These are phyloP conservation scores for Schizochytrium sp. DNA, from an alignment of 108 stramenopile genomes.

Conservation along the genomic window DNA sequence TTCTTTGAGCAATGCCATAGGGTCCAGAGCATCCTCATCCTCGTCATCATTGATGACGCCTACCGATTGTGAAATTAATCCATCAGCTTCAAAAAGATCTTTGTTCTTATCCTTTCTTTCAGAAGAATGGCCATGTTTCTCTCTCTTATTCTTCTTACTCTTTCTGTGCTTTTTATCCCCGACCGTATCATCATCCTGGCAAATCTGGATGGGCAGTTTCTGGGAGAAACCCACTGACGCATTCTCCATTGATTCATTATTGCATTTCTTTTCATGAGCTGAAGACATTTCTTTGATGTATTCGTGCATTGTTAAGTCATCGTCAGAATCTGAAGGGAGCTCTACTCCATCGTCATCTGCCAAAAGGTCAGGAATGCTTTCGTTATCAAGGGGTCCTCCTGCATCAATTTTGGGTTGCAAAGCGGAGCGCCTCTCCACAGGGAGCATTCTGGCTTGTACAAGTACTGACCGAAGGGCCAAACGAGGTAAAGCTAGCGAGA, in stretches of 20 bases:
- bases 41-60: no score
- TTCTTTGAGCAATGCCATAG: no score
- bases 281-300: constrained; percentile 18
- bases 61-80: no score
- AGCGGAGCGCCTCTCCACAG: constrained; percentile 66
- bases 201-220: neutral
- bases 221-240: neutral
- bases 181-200: constrained; percentile 43
- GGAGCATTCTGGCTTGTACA: constrained; percentile 76
- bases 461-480: constrained; percentile 85
- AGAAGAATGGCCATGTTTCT: no score
- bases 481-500: constrained; percentile 91
- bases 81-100: no score
- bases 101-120: no score
- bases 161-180: constrained; percentile 41
- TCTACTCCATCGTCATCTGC: constrained; percentile 8
- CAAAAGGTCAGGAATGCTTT: neutral
- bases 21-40: no score
- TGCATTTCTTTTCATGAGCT: neutral
- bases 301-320: neutral
- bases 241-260: neutral
- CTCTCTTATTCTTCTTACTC: constrained; percentile 39
- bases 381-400: neutral
- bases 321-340: neutral
- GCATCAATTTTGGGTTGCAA: constrained; percentile 70